Conservation (phyloP, 1,139 yeast genomes). For the Kluyveromyces marxianus region DNA sequence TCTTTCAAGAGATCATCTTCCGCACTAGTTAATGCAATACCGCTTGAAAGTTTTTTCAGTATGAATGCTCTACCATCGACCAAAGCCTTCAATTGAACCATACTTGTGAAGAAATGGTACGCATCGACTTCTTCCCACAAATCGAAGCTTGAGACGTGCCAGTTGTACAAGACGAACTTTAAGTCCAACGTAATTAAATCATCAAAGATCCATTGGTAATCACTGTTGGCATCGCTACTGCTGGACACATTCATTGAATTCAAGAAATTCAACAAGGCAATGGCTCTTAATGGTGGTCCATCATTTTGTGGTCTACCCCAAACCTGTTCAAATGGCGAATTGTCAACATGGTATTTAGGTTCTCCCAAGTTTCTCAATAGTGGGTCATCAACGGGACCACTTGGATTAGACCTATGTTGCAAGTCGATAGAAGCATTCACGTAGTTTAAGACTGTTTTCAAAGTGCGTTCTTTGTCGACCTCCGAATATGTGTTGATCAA, state of each 20-base stretch:
- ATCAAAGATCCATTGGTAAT: constrained; percentile 35
- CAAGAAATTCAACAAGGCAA: constrained; percentile 55
- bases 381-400: constrained; percentile 49
- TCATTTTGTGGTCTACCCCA: constrained; percentile 98
- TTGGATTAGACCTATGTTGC: constrained; percentile 60
- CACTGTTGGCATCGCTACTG: constrained; percentile 19
- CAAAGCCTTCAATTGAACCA: constrained; percentile 67
- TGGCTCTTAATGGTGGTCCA: constrained; percentile 80
- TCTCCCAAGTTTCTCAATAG: constrained; percentile 64
- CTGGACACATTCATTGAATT: constrained; percentile 30
- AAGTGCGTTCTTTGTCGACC: constrained; percentile 15
- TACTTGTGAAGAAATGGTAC: constrained; percentile 68
- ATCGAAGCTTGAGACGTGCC: constrained; percentile 69
- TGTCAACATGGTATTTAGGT: constrained; percentile 72
- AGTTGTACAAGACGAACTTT: constrained; percentile 50
- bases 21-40: constrained; percentile 1
- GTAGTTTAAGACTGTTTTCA: constrained; percentile 37
- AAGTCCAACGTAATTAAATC: constrained; percentile 65
- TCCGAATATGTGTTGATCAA: constrained; percentile 49
- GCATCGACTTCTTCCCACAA: constrained; percentile 87
- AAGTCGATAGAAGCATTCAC: constrained; percentile 48
- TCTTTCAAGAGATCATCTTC: constrained; percentile 5
- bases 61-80: constrained; percentile 49
- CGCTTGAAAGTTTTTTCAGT: constrained; percentile 19
- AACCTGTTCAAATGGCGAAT: constrained; percentile 47